Evolutionary conservation across 2,329 filamentous ascomycete species (phyloP).

Genomic region (Fusarium brevicatenulatum): DNA sequence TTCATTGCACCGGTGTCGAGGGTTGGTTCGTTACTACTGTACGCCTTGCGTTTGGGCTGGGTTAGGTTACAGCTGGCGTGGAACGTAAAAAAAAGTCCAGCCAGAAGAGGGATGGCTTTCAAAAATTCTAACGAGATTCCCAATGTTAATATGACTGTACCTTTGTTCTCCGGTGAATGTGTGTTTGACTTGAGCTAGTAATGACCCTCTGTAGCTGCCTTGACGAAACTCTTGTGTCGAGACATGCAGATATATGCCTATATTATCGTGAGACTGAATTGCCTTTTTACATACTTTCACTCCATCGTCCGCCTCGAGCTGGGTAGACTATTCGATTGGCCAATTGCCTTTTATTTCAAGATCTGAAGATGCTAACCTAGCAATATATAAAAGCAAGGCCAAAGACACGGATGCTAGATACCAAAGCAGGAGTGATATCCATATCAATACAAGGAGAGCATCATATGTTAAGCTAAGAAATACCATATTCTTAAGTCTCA

Average conservation of each 20-base stretch:
- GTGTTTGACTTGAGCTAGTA: not conserved
- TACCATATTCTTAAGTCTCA: not conserved
- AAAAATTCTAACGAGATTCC: slow-evolving; percentile 51
- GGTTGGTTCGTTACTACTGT: slow-evolving; percentile 51
- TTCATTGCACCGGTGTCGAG: slow-evolving; percentile 66
- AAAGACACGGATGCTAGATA: not conserved
- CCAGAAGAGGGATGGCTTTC: slow-evolving; percentile 48
- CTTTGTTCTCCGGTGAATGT: slow-evolving; percentile 17
- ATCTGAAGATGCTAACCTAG: not conserved
- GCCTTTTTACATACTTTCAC: not conserved
- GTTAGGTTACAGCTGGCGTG: slow-evolving; percentile 50
- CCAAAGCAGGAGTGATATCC: not conserved
- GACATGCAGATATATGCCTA: not conserved
- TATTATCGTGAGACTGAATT: not conserved
- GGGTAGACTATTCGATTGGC: not conserved
- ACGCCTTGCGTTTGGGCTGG: slow-evolving; percentile 50
- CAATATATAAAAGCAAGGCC: no score
- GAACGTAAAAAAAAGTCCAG: slow-evolving; percentile 50
- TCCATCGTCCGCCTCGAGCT: not conserved
- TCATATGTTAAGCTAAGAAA: no score
- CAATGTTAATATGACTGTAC: slow-evolving; percentile 45
- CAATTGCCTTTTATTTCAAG: not conserved
- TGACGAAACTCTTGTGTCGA: not conserved
- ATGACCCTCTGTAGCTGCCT: not conserved
- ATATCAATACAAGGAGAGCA: not conserved